phyloP scores from a whole-genome alignment of 441 rosid genomes.

The Syzygium syzygioides region DNA sequence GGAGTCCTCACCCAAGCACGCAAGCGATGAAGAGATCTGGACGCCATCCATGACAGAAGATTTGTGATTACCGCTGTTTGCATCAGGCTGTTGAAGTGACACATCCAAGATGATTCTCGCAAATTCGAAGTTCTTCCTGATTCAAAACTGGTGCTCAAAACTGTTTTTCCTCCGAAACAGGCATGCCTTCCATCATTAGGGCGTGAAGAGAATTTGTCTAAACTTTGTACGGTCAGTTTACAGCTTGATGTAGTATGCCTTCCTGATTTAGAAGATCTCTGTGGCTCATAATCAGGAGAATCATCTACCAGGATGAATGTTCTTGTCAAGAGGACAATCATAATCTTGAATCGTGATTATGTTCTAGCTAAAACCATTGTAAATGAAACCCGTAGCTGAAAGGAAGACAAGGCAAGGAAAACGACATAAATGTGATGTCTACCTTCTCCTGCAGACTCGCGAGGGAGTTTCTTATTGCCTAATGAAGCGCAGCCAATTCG shows the following conservation, averaged over 20 bases:
- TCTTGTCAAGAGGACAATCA: background rate
- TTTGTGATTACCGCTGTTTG: slow-evolving; percentile 17
- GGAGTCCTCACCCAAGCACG: slow-evolving; percentile 1
- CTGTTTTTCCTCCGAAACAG: slow-evolving; percentile 18
- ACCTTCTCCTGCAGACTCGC: slow-evolving; percentile 41
- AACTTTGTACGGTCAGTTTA: slow-evolving; percentile 19
- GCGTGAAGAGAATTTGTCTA: slow-evolving; percentile 24
- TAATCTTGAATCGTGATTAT: slow-evolving; percentile 2
- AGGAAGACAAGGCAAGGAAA: background rate
- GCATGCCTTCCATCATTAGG: slow-evolving; percentile 15
- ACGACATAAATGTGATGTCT: background rate
- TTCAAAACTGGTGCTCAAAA: slow-evolving; percentile 10
- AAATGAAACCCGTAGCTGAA: slow-evolving; percentile 4
- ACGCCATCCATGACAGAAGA: slow-evolving; percentile 15
- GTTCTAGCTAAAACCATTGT: background rate
- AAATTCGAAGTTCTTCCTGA: slow-evolving; percentile 24
- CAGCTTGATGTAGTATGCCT: slow-evolving; percentile 12
- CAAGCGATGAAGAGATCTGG: background rate
- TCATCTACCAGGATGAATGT: slow-evolving; percentile 19
- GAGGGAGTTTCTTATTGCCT: slow-evolving; percentile 29
- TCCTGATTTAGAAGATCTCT: slow-evolving; percentile 19
- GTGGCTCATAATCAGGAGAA: slow-evolving; percentile 33
- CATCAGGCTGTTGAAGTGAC: slow-evolving; percentile 12
- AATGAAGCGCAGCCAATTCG: too few species aligned
- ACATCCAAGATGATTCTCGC: slow-evolving; percentile 22